Evolutionary conservation across 1,284 basidiomycete species (phyloP).

Genomic region (Neotropicomus parvogracilis): DNA sequence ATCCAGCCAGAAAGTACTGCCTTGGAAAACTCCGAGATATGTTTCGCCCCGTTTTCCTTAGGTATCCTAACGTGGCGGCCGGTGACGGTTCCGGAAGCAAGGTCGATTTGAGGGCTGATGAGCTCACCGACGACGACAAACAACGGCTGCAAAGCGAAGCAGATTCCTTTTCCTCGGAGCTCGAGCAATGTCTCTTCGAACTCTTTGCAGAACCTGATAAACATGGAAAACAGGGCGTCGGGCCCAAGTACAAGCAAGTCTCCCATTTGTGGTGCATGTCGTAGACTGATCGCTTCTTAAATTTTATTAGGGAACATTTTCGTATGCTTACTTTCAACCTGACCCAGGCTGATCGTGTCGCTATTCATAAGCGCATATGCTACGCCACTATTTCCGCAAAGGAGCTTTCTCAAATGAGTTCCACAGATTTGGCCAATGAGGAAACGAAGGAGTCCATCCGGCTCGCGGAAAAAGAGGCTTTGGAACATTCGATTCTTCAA

Average conservation of each 20-base stretch:
- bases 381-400: constrained; percentile 59
- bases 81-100: constrained; percentile 24
- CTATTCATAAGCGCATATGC: constrained; percentile 72
- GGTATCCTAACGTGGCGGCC: constrained; percentile 50
- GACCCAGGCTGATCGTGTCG: constrained; percentile 68
- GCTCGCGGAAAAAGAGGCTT: constrained; percentile 71
- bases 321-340: constrained; percentile 80
- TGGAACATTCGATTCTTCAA: constrained; percentile 79
- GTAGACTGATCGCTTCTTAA: constrained; percentile 4
- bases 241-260: constrained; percentile 75
- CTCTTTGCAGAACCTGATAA: constrained; percentile 76
- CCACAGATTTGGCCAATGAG: constrained; percentile 81
- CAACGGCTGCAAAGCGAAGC: constrained; percentile 49
- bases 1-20: constrained; percentile 73
- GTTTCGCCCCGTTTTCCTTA: constrained; percentile 62
- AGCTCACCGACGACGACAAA: constrained; percentile 58
- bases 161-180: constrained; percentile 56
- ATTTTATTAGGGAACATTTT: constrained; percentile 69
- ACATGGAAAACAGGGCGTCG: constrained; percentile 61
- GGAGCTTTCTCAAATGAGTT: constrained; percentile 77
- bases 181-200: constrained; percentile 70
- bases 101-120: constrained; percentile 38
- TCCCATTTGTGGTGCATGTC: constrained; percentile 6
- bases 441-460: constrained; percentile 77
- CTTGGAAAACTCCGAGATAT: constrained; percentile 67